Conservation (phyloP, 1,284 basidiomycete species). For the Gomphus sp. region DNA sequence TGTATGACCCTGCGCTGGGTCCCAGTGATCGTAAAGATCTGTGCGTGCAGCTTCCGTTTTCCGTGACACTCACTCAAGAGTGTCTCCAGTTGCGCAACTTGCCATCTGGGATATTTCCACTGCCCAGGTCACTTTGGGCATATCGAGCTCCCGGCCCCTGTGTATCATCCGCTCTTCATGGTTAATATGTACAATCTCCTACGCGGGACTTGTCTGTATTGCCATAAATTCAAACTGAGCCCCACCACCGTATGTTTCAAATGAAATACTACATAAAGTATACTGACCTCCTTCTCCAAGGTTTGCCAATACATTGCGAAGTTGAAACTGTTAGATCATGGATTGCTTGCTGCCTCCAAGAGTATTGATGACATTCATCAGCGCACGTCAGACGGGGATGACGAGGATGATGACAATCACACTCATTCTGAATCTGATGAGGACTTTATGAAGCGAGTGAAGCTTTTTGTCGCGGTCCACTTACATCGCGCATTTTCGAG, state of each 20-base stretch:
- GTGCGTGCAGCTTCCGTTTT: conserved; percentile 40
- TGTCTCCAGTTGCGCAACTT: conserved; percentile 80
- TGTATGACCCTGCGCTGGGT: conserved; percentile 94
- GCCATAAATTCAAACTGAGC: conserved; percentile 85
- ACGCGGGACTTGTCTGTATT: conserved; percentile 90
- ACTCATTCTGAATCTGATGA: conserved; percentile 37
- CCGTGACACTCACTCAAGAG: conserved; percentile 4
- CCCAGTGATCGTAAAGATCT: conserved; percentile 84
- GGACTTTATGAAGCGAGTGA: conserved; percentile 62
- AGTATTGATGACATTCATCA: conserved; percentile 58
- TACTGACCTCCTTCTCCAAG: conserved; percentile 29
- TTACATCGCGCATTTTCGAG: conserved; percentile 48
- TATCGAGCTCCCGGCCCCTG: conserved; percentile 91
- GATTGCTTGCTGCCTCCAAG: conserved; percentile 78
- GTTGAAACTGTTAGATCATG: conserved; percentile 83
- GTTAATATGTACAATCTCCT: conserved; percentile 84
- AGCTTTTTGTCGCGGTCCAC: conserved; percentile 63
- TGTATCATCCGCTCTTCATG: conserved; percentile 98
- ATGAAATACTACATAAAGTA: background rate
- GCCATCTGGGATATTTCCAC: conserved; percentile 82
- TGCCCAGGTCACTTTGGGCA: conserved; percentile 99
- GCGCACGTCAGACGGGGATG: conserved; percentile 29
- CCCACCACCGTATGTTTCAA: conserved; percentile 59
- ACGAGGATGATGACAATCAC: conserved; percentile 31
- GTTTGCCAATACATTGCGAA: conserved; percentile 80